Conservation (phyloP, 108 stramenopile species). For the Nitzschia sp. region DNA sequence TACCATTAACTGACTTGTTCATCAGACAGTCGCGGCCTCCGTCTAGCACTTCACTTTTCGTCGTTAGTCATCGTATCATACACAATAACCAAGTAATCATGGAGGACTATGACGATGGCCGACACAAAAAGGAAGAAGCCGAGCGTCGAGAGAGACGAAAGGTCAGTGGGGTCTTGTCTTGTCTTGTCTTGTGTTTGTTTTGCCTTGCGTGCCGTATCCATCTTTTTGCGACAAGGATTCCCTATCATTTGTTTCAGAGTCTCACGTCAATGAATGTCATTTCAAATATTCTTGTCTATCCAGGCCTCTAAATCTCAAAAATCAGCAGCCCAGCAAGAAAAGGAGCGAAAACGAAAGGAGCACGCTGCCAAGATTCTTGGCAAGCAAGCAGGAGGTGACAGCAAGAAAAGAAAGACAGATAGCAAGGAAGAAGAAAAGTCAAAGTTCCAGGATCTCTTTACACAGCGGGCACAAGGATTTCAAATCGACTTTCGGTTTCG, state of each 20-base stretch:
- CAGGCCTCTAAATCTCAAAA: conserved; percentile 66
- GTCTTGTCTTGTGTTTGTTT: too few relatives aligned
- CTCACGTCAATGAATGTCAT: too few relatives aligned
- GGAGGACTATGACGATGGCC: conserved; percentile 56
- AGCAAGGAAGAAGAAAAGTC: conserved; percentile 29
- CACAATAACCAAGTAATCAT: too few relatives aligned
- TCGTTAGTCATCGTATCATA: too few relatives aligned
- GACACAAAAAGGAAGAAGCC: conserved; percentile 68
- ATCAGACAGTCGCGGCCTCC: too few relatives aligned
- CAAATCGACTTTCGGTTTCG: conserved; percentile 80
- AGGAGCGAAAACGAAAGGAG: conserved; percentile 75
- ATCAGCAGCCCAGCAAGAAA: conserved; percentile 63
- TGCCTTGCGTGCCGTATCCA: too few relatives aligned
- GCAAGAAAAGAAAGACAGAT: conserved; percentile 26
- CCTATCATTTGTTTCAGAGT: too few relatives aligned
- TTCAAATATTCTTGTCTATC: too few relatives aligned
- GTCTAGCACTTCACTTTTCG: too few relatives aligned
- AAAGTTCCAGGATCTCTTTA: conserved; percentile 73
- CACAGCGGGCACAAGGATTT: conserved; percentile 80
- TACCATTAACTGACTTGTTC: too few relatives aligned
- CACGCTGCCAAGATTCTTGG: conserved; percentile 53
- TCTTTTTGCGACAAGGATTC: too few relatives aligned
- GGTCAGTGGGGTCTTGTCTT: conserved; percentile 52
- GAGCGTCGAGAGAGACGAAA: conserved; percentile 82
- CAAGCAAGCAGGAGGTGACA: conserved; percentile 26